phyloP scores from a whole-genome alignment of 1,284 basidiomycete species.

The Tremellales sp. region DNA sequence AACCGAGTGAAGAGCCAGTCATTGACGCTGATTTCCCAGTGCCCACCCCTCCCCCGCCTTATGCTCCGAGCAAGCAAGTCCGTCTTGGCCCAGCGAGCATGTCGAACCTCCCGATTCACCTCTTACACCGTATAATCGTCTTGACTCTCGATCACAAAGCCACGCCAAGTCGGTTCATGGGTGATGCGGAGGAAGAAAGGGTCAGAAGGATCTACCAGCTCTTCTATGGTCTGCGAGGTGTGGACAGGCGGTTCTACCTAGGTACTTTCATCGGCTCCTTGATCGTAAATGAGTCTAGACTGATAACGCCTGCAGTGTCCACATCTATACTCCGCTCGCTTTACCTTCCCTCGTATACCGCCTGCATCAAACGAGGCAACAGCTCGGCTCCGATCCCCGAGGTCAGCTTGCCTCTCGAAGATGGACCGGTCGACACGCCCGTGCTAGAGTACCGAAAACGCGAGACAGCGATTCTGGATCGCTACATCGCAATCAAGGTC shows the following conservation, averaged over 20 bases:
- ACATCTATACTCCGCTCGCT: conserved; percentile 30
- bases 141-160: conserved; percentile 31
- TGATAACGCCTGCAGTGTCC: conserved; percentile 18
- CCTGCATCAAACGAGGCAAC: conserved; percentile 15
- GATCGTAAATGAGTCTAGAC: not conserved
- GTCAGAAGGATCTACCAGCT: conserved; percentile 27
- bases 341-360: conserved; percentile 19
- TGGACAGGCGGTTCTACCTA: conserved; percentile 36
- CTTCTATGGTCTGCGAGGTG: conserved; percentile 27
- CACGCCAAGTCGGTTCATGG: conserved; percentile 28
- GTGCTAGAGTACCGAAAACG: conserved; percentile 32
- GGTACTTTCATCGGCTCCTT: conserved; percentile 13
- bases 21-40: too few species aligned
- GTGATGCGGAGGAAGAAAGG: conserved; percentile 33
- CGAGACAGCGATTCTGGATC: conserved; percentile 40
- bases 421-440: not conserved
- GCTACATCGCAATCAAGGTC: conserved; percentile 38
- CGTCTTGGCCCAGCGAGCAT: conserved; percentile 8
- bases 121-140: conserved; percentile 31
- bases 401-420: conserved; percentile 10
- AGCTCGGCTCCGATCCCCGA: conserved; percentile 32
- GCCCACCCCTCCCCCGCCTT: not conserved
- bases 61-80: not conserved
- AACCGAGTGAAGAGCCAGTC: not conserved
- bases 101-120: conserved; percentile 25